Conservation (phyloP, 441 rosid genomes). For the Jatropha multifida region DNA sequence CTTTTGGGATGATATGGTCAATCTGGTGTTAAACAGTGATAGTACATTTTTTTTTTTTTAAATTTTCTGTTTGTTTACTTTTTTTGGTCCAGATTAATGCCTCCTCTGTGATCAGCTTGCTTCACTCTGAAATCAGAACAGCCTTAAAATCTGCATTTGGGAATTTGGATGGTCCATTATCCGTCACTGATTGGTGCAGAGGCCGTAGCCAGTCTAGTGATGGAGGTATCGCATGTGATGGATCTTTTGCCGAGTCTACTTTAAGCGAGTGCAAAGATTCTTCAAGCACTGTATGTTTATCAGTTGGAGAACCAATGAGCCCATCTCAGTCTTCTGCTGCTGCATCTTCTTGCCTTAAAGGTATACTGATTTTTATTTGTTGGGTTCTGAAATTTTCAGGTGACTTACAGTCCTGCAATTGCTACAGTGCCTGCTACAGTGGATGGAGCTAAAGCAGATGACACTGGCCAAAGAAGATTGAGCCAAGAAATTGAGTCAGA, state of each 20-base stretch:
- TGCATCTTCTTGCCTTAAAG: constrained; percentile 59
- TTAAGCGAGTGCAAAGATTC: constrained; percentile 74
- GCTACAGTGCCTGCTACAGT: constrained; percentile 39
- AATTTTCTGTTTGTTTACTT: background rate
- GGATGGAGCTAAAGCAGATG: constrained; percentile 82
- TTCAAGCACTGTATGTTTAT: constrained; percentile 43
- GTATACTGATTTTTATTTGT: constrained; percentile 32
- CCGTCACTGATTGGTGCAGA: constrained; percentile 96
- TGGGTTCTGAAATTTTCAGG: constrained; percentile 23
- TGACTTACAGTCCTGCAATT: constrained; percentile 30
- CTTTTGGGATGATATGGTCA: constrained; percentile 11
- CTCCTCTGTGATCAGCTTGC: constrained; percentile 80
- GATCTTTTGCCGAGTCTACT: constrained; percentile 76
- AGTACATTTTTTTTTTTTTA: constrained; percentile 4
- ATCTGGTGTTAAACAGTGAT: background rate
- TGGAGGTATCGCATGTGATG: constrained; percentile 57
- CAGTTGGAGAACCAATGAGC: constrained; percentile 63
- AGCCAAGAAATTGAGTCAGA: constrained; percentile 79
- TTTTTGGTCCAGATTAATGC: constrained; percentile 72
- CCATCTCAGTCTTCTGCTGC: constrained; percentile 58
- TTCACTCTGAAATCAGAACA: constrained; percentile 87
- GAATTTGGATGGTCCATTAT: constrained; percentile 88
- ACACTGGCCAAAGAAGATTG: constrained; percentile 58
- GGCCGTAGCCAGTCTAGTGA: constrained; percentile 75
- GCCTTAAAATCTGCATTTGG: constrained; percentile 93